These are phyloP conservation scores for Zelopaecilomyces penicillatus DNA, from an alignment of 2,329 filamentous ascomycete species.

Conservation along the genomic window DNA sequence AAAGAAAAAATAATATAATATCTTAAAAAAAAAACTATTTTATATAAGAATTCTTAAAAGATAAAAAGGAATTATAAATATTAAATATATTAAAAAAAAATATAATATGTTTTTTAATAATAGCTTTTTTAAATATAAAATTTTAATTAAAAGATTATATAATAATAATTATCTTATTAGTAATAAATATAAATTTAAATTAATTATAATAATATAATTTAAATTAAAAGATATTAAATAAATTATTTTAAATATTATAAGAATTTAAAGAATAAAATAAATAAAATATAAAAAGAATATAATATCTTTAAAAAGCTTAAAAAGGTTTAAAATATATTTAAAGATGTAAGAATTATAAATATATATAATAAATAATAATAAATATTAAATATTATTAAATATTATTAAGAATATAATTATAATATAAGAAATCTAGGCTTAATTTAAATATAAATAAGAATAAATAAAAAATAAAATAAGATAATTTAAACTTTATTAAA, in stretches of 20 bases:
- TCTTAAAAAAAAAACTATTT: too few species aligned
- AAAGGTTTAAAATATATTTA: not conserved
- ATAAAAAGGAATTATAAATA: too few species aligned
- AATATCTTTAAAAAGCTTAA: not conserved
- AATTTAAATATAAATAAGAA: too few species aligned
- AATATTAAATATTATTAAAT: not conserved
- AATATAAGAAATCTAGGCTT: too few species aligned
- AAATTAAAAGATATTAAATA: not conserved
- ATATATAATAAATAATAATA: not conserved
- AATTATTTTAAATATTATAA: not conserved
- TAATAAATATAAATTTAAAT: not conserved
- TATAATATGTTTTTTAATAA: not conserved
- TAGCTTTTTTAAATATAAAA: not conserved
- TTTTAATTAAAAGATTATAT: not conserved
- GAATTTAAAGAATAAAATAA: not conserved
- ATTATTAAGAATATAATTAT: not conserved
- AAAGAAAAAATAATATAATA: too few species aligned
- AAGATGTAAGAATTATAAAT: not conserved
- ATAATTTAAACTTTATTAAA: too few species aligned
- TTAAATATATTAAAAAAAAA: not conserved
- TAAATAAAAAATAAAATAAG: too few species aligned
- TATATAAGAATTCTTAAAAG: not conserved
- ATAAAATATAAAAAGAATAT: not conserved
- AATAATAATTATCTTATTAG: not conserved
- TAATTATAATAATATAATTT: not conserved